Conservation (phyloP, 2,329 filamentous ascomycete genomes). For the Colletotrichum tropicale region DNA sequence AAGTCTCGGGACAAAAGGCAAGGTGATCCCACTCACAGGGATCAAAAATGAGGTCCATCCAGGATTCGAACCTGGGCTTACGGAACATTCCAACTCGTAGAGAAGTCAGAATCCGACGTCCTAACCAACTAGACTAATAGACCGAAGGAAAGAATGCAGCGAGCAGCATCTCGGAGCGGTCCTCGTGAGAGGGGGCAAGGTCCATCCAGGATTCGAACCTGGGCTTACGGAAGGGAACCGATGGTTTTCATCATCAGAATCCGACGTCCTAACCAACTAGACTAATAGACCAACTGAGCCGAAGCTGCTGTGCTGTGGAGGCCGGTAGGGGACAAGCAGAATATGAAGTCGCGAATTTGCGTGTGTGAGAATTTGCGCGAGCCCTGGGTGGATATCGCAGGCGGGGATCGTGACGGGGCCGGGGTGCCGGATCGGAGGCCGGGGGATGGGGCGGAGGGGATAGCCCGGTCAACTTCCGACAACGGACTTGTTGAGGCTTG, state of each 20-base stretch:
- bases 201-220: conserved; percentile 22
- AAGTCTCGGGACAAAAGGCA: neutral
- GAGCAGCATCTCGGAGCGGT: neutral
- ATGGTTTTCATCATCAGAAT: conserved; percentile 7
- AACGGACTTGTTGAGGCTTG: neutral
- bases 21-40: neutral
- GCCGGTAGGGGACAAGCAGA: neutral
- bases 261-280: conserved; percentile 22
- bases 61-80: conserved; percentile 18
- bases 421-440: neutral
- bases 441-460: neutral
- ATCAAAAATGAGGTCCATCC: conserved; percentile 2
- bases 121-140: conserved; percentile 21
- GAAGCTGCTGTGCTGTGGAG: neutral
- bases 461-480: neutral
- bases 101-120: conserved; percentile 11
- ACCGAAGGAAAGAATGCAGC: neutral
- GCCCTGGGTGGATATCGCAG: neutral
- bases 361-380: neutral
- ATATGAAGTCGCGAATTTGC: neutral
- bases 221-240: conserved; percentile 10
- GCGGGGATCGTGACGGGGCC: neutral
- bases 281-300: conserved; percentile 11
- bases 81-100: neutral
- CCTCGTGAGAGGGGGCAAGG: neutral